Base-by-base conservation (phyloP, 2,329 filamentous ascomycete genomes). In the Diaporthe velutina region DNA sequence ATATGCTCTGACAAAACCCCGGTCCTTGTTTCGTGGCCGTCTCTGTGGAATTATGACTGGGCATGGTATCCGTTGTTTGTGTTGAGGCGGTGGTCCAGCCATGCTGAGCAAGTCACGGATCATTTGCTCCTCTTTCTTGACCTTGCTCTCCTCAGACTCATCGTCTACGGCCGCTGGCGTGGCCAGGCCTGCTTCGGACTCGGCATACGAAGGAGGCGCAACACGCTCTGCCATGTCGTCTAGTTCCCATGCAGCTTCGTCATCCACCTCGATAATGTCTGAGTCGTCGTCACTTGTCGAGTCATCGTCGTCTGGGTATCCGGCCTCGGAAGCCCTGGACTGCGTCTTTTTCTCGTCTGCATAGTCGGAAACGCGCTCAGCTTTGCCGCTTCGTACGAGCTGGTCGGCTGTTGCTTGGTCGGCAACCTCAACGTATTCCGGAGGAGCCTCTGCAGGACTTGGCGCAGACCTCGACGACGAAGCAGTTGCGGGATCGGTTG, bases 1-100 rank as follows among this genome's bases (percentile, higher is more conserved):
- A 77, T 85, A 85, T 3, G 84, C 84, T 1, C 80, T 79, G 66
- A 85, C 79, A 48, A 85, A 85, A 0, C 83, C 84, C 6, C 84
- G 81, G 10, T 79, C 77, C n/a, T 81, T 81, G 12, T 78, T 76
- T 25, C 80, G 78, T 1, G 84, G 83, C 61, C 84, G 78, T 1
- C 83, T 81, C 75, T 85, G 84, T 0, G 84, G 84, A 22, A 85
- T 76, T n/a, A 84, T 80, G 25, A 85, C 83, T 2, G 84, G 83
- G 30, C 78, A 81, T 1, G 80, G 78, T 3, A 84, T 45, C 15
- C 76, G 76, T 13, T 70, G 55, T 3, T 42, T 10, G 0, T 75
- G 77, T 0, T 58, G 57, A 2, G 79, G 79, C 7, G 68, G 64
- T 7, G 78, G 75, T 0, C 79, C 79, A 33, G 79, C 78, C 75